These are phyloP conservation scores for Microdochium nivale DNA, from an alignment of 2,329 filamentous ascomycete species.

Conservation along the genomic window DNA sequence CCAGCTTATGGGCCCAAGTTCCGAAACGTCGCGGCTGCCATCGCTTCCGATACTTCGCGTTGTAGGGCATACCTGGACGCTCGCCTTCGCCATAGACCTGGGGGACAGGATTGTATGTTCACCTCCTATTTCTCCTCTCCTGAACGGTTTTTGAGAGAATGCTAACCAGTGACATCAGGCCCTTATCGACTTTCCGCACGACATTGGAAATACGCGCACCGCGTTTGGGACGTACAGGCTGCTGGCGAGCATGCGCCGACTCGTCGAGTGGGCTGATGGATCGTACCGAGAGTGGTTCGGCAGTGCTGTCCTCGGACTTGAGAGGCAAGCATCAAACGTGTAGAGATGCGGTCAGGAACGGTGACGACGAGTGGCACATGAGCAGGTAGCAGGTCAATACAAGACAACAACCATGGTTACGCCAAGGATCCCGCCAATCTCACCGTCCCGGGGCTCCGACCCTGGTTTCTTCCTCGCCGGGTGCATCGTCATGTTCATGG, in stretches of 20 bases:
- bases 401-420: too few relatives aligned
- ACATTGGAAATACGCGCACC: background rate
- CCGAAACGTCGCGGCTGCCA: background rate
- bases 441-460: too few relatives aligned
- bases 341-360: too few relatives aligned
- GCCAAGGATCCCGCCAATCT: too few relatives aligned
- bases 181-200: background rate
- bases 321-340: too few relatives aligned
- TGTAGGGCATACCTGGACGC: background rate
- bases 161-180: background rate
- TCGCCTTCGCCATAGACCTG: background rate
- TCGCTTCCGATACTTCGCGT: background rate
- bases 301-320: background rate
- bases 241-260: background rate
- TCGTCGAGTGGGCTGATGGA: background rate
- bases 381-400: too few relatives aligned
- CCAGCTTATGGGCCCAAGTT: background rate
- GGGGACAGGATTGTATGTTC: background rate
- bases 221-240: background rate
- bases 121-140: background rate
- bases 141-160: background rate
- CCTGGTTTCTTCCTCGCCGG: too few relatives aligned
- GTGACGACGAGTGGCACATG: too few relatives aligned
- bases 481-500: too few relatives aligned
- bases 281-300: background rate